These are phyloP conservation scores for Venturiaceae sp. DNA, from an alignment of 2,329 filamentous ascomycete genomes.

Conservation along the genomic window DNA sequence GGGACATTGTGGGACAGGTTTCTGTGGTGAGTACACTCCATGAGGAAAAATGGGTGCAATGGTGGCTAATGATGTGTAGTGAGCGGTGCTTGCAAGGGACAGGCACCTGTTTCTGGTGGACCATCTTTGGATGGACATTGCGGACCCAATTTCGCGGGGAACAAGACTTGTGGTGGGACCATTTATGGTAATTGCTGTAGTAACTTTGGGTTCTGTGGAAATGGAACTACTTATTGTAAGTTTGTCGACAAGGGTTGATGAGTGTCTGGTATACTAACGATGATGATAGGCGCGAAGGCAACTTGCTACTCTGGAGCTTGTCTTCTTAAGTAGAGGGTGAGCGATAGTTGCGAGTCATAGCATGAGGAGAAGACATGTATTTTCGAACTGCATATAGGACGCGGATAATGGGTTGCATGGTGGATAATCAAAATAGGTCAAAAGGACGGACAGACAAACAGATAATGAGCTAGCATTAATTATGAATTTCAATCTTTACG, in stretches of 20 bases:
- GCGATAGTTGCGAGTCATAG: neutral
- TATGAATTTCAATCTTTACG: too few relatives aligned
- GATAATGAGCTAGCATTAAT: too few relatives aligned
- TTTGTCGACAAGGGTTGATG: neutral
- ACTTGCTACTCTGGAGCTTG: neutral
- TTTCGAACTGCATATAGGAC: too few relatives aligned
- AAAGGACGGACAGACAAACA: too few relatives aligned
- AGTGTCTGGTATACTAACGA: neutral
- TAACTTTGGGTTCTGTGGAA: slow-evolving; percentile 2
- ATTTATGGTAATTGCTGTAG: neutral
- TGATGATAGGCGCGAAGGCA: neutral
- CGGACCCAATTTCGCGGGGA: slow-evolving; percentile 1
- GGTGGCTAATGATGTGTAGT: neutral
- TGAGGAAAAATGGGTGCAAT: too few relatives aligned
- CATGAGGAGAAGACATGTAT: neutral
- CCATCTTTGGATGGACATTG: neutral
- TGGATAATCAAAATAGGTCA: too few relatives aligned
- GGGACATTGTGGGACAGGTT: neutral
- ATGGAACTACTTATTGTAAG: slow-evolving; percentile 3
- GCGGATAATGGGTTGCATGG: neutral
- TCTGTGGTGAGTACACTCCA: neutral
- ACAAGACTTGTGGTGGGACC: neutral
- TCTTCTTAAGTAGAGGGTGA: neutral
- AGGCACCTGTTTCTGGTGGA: neutral
- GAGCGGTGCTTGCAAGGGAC: neutral